Base-by-base conservation (phyloP, 192 early-diverging fungal genomes). In the Coemansia umbellata region DNA sequence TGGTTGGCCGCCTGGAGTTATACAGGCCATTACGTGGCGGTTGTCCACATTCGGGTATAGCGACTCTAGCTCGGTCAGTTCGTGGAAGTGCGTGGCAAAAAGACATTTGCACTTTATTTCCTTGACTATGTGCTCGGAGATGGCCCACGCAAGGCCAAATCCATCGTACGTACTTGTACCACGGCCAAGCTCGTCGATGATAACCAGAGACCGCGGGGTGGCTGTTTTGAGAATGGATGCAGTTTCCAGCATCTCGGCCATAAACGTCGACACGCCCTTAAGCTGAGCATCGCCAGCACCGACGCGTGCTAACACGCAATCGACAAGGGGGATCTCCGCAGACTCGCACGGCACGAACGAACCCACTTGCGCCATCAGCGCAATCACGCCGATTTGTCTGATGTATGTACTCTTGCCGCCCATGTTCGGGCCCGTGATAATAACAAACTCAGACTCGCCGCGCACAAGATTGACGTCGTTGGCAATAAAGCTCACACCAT, bases 91-190 rank as follows among this genome's bases (percentile, higher is more conserved):
- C 0, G 96, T 99, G 14, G 96, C 94, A 78, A 97, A 94, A 17
- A 95, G 60, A 36, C 88, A 86, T 53, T 87, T 91, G 58, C 90
- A 89, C 56, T 88, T 80, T 52, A 88, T 89, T 62, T 53, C 56
- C 49, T 39, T 73, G 33, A 67, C 35, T 4, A 78, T 64, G 37
- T 69, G 61, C 84, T 98, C 88, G 21, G 94, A 90, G 44, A 98
- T 95, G 3, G 94, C 90, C 89, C 91, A 95, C n/a, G 96, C 96
- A 28, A 98, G 66, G 4, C 96, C 96, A 72, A 95, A 95, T 8
- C 96, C 94, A 66, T 97, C 96, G 59, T 92, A 93, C 1, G 96
- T 98, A 35, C 92, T 94, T n/a, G 96, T 98, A 9, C 96, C 96
- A 47, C 96, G 81, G 18, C 93, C 94, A 22, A 97, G 83, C 49